Evolutionary conservation across 2,329 filamentous ascomycete species (phyloP).

Genomic region (Aspergillus persii): DNA sequence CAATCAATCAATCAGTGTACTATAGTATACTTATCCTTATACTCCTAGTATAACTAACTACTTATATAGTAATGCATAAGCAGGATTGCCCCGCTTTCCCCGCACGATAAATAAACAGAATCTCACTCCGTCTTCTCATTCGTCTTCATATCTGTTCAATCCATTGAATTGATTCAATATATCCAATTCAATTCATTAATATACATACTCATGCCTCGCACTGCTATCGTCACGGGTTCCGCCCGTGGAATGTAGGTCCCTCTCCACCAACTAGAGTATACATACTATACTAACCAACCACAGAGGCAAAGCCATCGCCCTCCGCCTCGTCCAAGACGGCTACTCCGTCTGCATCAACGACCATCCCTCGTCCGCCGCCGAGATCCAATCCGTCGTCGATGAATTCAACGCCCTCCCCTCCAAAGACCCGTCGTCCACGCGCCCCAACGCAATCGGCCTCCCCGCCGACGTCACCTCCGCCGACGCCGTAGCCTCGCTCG

Average conservation of each 20-base stretch:
- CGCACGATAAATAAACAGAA: too few relatives aligned
- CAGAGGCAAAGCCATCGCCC: conserved; percentile 44
- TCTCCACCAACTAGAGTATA: not conserved
- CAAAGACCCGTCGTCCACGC: not conserved
- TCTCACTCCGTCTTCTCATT: too few relatives aligned
- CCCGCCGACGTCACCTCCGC: conserved; percentile 62
- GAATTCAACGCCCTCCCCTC: conserved; percentile 14
- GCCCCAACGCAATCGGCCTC: conserved; percentile 47
- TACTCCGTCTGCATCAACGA: conserved; percentile 68
- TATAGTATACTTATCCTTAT: too few relatives aligned
- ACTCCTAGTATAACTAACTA: too few relatives aligned
- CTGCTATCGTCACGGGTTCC: conserved; percentile 42
- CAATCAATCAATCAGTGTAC: too few relatives aligned
- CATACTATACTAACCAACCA: not conserved
- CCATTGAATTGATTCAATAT: too few relatives aligned
- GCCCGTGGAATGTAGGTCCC: conserved; percentile 39
- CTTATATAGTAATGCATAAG: too few relatives aligned
- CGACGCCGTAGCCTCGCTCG: conserved; percentile 52
- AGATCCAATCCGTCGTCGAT: conserved; percentile 48
- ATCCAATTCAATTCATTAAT: too few relatives aligned
- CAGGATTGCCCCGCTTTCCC: too few relatives aligned
- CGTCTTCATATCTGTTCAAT: too few relatives aligned
- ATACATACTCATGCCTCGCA: conserved; percentile 15
- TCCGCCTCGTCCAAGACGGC: conserved; percentile 63
- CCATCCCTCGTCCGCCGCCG: conserved; percentile 51